Evolutionary conservation across 139 green algal species (phyloP).

Genomic region (Zygnema circumcarinatum): DNA sequence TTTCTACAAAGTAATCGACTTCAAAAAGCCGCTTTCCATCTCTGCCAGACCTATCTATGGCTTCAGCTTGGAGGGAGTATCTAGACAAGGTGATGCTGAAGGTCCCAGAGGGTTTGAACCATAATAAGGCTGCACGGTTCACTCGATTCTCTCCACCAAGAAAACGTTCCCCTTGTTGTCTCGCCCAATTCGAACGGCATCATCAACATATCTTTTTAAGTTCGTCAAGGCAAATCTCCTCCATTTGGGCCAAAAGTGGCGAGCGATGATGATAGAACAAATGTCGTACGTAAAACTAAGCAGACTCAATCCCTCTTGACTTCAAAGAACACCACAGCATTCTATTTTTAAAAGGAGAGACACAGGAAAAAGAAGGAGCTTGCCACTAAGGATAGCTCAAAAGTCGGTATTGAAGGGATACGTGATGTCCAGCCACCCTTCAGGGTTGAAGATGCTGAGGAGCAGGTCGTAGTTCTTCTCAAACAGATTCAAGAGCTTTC

Average conservation of each 20-base stretch:
- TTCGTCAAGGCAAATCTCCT: conserved; percentile 9
- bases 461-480: conserved; percentile 80
- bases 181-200: conserved; percentile 66
- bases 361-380: background rate
- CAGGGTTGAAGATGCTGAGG: conserved; percentile 87
- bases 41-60: no score
- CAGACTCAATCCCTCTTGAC: no score
- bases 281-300: no score
- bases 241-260: no score
- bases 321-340: no score
- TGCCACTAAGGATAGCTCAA: background rate
- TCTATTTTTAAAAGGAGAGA: background rate
- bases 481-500: conserved; percentile 68
- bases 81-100: no score
- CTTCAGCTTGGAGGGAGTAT: no score
- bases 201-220: conserved; percentile 67
- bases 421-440: conserved; percentile 86
- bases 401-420: conserved; percentile 37
- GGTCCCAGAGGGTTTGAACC: no score
- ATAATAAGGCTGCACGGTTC: no score
- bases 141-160: conserved; percentile 60
- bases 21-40: no score
- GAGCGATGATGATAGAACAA: no score
- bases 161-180: conserved; percentile 85
- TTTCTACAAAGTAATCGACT: no score